Conservation (phyloP, 306 rosid genomes). For the Astragalus membranaceus region DNA sequence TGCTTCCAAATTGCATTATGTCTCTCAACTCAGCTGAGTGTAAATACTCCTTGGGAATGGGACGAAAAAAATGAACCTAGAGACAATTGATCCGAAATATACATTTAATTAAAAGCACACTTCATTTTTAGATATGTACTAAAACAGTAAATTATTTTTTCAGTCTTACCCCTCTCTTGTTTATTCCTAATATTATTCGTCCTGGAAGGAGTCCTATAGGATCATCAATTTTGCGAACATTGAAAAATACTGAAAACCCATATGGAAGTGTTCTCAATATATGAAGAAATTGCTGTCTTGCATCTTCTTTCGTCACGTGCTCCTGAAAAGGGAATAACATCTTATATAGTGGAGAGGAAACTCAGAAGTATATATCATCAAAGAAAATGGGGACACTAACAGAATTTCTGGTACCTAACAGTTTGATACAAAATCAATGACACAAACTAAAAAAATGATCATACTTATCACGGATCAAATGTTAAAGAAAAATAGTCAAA, state of each 20-base stretch:
- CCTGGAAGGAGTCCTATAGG: conserved; percentile 97
- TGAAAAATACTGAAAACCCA: conserved; percentile 84
- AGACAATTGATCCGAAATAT: conserved; percentile 15
- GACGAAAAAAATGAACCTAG: conserved; percentile 93
- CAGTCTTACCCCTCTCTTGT: conserved; percentile 82
- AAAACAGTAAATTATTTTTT: neutral
- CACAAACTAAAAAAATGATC: neutral
- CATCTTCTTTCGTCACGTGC: conserved; percentile 79
- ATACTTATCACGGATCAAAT: neutral
- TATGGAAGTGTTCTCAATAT: conserved; percentile 83
- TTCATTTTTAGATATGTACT: neutral
- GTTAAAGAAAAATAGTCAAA: neutral
- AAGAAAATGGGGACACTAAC: neutral
- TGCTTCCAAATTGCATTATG: conserved; percentile 96
- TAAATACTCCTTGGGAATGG: conserved; percentile 88
- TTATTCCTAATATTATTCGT: conserved; percentile 83
- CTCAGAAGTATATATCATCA: conserved; percentile 4
- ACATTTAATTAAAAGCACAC: neutral
- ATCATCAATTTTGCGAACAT: conserved; percentile 91
- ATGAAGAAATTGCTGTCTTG: conserved; percentile 86
- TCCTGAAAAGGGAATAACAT: conserved; percentile 37
- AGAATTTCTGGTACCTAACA: too few relatives aligned
- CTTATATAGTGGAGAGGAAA: neutral
- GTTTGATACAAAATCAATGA: too few relatives aligned
- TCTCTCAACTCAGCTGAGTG: conserved; percentile 96